Percentiles rank a stretch among this genome's conserved stretches.
phyloP scores from a whole-genome alignment of 2,329 filamentous ascomycete genomes.

The Zymoseptoria brevis region DNA sequence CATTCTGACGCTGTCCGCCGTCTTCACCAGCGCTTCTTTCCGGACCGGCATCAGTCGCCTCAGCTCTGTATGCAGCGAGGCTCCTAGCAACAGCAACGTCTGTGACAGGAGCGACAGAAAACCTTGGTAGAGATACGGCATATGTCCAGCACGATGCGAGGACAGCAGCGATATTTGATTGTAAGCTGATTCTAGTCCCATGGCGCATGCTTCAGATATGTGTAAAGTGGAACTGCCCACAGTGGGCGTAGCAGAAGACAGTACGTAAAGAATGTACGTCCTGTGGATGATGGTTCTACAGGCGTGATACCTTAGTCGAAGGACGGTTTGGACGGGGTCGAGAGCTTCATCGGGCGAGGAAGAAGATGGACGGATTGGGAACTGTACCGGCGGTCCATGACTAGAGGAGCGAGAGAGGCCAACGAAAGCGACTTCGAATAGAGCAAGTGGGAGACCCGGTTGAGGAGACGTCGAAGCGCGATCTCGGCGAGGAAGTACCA shows the following conservation, averaged over 20 bases:
- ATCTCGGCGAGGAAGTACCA: constrained; percentile 86
- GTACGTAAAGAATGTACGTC: constrained; percentile 70
- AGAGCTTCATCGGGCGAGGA: constrained; percentile 59
- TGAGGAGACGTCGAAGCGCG: constrained; percentile 62
- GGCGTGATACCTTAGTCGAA: constrained; percentile 73
- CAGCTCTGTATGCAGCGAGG: constrained; percentile 69
- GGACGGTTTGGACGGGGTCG: constrained; percentile 70
- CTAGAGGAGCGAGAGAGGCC: constrained; percentile 66
- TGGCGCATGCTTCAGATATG: constrained; percentile 55
- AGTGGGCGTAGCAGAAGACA: constrained; percentile 66
- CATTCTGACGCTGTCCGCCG: constrained; percentile 68
- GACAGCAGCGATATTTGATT: constrained; percentile 71
- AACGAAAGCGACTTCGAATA: constrained; percentile 53
- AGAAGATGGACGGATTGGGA: constrained; percentile 41
- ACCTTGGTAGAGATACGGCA: constrained; percentile 81
- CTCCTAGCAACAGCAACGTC: constrained; percentile 73
- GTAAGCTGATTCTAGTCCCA: constrained; percentile 72
- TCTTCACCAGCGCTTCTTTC: constrained; percentile 55
- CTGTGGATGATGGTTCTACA: constrained; percentile 82
- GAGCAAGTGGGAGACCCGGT: constrained; percentile 26
- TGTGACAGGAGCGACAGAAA: constrained; percentile 77
- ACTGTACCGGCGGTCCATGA: constrained; percentile 64
- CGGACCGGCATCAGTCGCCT: constrained; percentile 54
- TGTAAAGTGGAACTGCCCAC: constrained; percentile 50
- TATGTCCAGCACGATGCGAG: constrained; percentile 72